Base-by-base conservation (phyloP, 2,329 filamentous ascomycete species). In the Calonectria hawksworthii region DNA sequence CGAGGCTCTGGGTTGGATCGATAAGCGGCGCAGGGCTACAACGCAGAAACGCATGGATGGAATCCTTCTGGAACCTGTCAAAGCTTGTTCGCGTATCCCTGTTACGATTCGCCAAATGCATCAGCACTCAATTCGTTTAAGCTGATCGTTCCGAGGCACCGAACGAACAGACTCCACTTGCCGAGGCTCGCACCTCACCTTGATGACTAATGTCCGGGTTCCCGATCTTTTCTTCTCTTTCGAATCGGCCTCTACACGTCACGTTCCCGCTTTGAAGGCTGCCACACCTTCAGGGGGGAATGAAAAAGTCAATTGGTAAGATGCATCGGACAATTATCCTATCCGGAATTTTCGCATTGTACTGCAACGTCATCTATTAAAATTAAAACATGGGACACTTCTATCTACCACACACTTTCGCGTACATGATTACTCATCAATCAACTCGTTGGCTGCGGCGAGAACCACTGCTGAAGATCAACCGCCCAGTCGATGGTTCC, bases 401-500 rank as follows among this genome's bases (percentile, higher is more conserved):
- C 26, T 23, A 10, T 16, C 41, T 14, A 18, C 13, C 23, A 21
- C 16, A 32, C 59, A n/a, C n/a, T n/a, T 51, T 64, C 54, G 52
- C 9, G 50, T 18, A n/a, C 26, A 4, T 4, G 18, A 18, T 11
- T 16, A 7, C 30, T 41, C 16, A 34, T 36, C 7, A 36, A 59
- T 26, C 7, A 61, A 8, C 26, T 21, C 36, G 47, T 47, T 32
- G 79, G 79, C 73, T 78, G 76, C 0, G 70, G 51, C 0, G 79
- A 80, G 68, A 72, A 81, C 78, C 80, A 81, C 4, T 68, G 66
- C 74, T 81, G 77, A 8, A 83, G 72, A 7, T 84, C 83, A 36
- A 83, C 66, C 8, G 83, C 83, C 83, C 82, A 84, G 56, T 84
- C 82, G 8, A 80, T 75, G 3, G 77, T 81, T 47, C 83, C 83